phyloP scores from a whole-genome alignment of 2,329 filamentous ascomycete genomes.

The Colletotrichum kahawae region DNA sequence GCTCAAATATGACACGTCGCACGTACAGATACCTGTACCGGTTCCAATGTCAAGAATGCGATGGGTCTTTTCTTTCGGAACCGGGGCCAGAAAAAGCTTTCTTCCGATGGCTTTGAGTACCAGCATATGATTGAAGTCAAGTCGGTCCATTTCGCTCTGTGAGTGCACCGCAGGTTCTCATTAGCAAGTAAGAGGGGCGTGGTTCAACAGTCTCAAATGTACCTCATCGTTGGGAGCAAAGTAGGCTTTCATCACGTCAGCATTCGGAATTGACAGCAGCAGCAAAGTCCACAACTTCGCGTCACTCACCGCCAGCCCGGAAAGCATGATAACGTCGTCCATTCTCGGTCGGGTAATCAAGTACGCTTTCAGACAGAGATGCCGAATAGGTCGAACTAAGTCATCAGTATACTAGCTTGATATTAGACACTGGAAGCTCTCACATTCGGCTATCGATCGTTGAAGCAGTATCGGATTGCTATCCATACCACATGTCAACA shows the following conservation, averaged over 20 bases:
- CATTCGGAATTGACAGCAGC: no score
- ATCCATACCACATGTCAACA: neutral
- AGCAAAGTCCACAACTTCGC: neutral
- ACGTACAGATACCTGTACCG: constrained; percentile 62
- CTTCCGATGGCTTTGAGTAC: neutral
- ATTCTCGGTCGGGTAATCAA: neutral
- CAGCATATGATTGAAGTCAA: neutral
- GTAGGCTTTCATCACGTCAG: constrained; percentile 13
- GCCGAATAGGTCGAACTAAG: neutral
- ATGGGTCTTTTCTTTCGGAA: neutral
- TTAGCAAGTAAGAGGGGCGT: neutral
- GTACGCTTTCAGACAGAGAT: neutral
- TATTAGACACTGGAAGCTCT: neutral
- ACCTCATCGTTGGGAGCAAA: constrained; percentile 41
- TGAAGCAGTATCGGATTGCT: neutral
- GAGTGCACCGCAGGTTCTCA: neutral
- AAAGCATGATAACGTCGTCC: neutral
- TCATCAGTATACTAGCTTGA: neutral
- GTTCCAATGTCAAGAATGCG: constrained; percentile 63
- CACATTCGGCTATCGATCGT: neutral
- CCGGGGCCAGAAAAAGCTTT: neutral
- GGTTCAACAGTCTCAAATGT: neutral
- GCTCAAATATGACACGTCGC: no score
- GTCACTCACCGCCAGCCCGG: neutral
- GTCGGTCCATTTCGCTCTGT: neutral